A percentile compares a stretch with the other conserved stretches of the same genome.
These are phyloP conservation scores for Hygrophila difformis DNA, from an alignment of 257 asterid genomes.

Conservation along the genomic window DNA sequence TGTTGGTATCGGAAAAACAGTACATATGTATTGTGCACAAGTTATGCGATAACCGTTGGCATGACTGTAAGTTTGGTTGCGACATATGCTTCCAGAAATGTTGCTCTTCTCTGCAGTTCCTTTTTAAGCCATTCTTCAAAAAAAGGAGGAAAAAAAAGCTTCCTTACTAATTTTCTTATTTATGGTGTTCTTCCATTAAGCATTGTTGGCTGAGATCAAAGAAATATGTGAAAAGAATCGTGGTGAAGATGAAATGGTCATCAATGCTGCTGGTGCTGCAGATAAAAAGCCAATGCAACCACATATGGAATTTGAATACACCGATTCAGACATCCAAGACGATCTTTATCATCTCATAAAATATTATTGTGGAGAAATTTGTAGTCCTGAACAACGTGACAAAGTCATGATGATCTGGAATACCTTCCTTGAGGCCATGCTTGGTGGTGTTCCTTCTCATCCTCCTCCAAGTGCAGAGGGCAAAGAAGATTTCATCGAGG, in stretches of 20 bases:
- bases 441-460: slow-evolving; percentile 52
- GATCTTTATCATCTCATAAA: slow-evolving; percentile 69
- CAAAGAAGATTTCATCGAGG: slow-evolving; percentile 24
- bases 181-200: slow-evolving; percentile 29
- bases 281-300: slow-evolving; percentile 45
- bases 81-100: no score
- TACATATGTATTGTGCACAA: no score
- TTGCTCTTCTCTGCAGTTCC: no score
- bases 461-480: slow-evolving; percentile 33
- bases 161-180: background rate
- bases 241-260: slow-evolving; percentile 53
- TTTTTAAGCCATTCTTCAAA: no score
- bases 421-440: slow-evolving; percentile 61
- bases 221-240: slow-evolving; percentile 48
- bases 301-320: slow-evolving; percentile 59
- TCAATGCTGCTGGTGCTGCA: slow-evolving; percentile 53
- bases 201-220: slow-evolving; percentile 68
- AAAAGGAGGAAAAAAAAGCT: no score
- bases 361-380: slow-evolving; percentile 70
- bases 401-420: slow-evolving; percentile 81
- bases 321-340: slow-evolving; percentile 79
- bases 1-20: no score
- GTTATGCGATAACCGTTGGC: no score
- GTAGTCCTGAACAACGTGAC: slow-evolving; percentile 66
- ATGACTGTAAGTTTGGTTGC: no score